Evolutionary conservation across 139 green algal species (phyloP).

Genomic region (Ostreobium quekettii): DNA sequence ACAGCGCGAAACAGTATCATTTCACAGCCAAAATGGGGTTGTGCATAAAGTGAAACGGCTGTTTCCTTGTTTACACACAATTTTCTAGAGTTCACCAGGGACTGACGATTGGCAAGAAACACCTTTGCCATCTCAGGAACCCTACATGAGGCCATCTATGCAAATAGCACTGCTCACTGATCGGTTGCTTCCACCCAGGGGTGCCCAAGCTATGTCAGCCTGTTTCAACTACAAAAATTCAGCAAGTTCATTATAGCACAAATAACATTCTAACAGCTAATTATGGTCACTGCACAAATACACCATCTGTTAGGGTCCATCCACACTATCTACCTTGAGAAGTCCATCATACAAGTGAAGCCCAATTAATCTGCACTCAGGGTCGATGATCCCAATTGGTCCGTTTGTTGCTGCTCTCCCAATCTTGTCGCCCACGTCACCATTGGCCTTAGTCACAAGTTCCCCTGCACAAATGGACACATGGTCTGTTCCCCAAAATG

Average conservation of each 20-base stretch:
- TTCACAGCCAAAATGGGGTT: too few species aligned
- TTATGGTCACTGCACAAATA: neutral
- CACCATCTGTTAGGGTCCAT: too few species aligned
- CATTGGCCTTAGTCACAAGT: slow-evolving; percentile 71
- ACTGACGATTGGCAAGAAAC: neutral
- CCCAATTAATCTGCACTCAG: slow-evolving; percentile 61
- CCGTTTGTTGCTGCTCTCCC: slow-evolving; percentile 74
- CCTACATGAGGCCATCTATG: neutral
- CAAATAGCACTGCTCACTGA: neutral
- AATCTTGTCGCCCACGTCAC: slow-evolving; percentile 73
- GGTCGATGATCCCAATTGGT: slow-evolving; percentile 75
- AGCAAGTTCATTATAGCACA: neutral
- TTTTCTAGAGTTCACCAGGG: neutral
- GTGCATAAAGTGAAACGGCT: too few species aligned
- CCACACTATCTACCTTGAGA: too few species aligned
- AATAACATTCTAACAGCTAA: neutral
- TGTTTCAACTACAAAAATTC: neutral
- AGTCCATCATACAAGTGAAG: slow-evolving; percentile 94
- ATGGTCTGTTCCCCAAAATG: neutral
- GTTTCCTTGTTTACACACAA: too few species aligned
- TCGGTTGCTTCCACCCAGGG: neutral
- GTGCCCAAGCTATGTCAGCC: neutral
- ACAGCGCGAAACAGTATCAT: too few species aligned
- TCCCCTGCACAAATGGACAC: slow-evolving; percentile 37
- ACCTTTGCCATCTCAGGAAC: neutral